Conservation (phyloP, 345 rosid species). For the Boechera retrofracta region DNA sequence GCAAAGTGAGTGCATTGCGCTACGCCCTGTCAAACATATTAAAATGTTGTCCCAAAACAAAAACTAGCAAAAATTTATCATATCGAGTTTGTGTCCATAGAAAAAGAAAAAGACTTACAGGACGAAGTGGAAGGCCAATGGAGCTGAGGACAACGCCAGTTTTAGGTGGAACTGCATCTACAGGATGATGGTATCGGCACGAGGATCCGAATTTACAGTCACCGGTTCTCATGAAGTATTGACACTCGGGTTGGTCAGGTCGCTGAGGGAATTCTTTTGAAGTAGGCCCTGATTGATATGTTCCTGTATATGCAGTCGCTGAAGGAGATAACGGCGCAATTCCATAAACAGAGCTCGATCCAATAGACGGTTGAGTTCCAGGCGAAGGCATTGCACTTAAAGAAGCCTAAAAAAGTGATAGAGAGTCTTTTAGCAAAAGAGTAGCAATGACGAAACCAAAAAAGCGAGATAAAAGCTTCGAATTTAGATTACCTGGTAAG, state of each 20-base stretch:
- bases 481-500: conserved; percentile 60
- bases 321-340: conserved; percentile 75
- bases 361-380: conserved; percentile 64
- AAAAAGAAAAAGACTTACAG: conserved; percentile 58
- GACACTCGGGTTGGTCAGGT: conserved; percentile 92
- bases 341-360: conserved; percentile 67
- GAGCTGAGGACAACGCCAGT: conserved; percentile 66
- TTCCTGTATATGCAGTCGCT: conserved; percentile 64
- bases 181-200: conserved; percentile 94
- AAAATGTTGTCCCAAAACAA: neutral
- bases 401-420: conserved; percentile 53
- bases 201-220: conserved; percentile 92
- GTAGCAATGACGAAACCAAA: neutral
- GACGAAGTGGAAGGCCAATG: conserved; percentile 86
- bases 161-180: conserved; percentile 58
- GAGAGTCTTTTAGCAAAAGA: conserved; percentile 7
- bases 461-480: neutral
- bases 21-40: conserved; percentile 58
- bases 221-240: conserved; percentile 84
- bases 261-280: conserved; percentile 88
- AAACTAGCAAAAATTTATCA: neutral
- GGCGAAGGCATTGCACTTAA: conserved; percentile 68
- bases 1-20: conserved; percentile 69
- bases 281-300: conserved; percentile 56
- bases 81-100: neutral